These are phyloP conservation scores for Phyllosticta citriasiana DNA, from an alignment of 2,329 filamentous ascomycete genomes.

Conservation along the genomic window DNA sequence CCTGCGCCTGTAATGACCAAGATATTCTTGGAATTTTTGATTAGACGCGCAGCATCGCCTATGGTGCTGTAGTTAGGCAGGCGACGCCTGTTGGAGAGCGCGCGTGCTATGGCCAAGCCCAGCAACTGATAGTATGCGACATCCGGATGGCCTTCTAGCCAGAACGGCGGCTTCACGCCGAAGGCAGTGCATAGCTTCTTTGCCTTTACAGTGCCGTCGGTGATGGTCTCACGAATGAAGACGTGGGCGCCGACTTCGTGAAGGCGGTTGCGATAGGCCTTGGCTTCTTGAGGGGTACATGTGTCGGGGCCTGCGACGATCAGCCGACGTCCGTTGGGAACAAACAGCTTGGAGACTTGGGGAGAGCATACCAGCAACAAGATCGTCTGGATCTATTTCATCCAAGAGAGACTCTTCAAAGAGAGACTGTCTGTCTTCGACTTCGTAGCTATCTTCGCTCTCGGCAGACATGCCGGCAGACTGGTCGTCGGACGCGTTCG, in stretches of 20 bases:
- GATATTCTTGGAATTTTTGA: conserved; percentile 69
- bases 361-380: conserved; percentile 5
- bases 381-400: conserved; percentile 11
- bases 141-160: conserved; percentile 64
- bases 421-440: conserved; percentile 19
- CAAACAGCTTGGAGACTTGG: not conserved
- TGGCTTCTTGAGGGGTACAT: conserved; percentile 45
- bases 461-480: conserved; percentile 11
- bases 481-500: conserved; percentile 4
- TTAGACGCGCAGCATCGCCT: conserved; percentile 72
- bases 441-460: conserved; percentile 19
- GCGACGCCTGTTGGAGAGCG: conserved; percentile 73
- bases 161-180: conserved; percentile 61
- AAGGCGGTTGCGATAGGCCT: conserved; percentile 58
- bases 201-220: conserved; percentile 58
- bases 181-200: conserved; percentile 84
- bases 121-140: conserved; percentile 66
- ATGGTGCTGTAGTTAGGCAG: conserved; percentile 71
- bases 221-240: conserved; percentile 65
- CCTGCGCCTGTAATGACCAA: conserved; percentile 91
- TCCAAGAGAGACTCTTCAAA: conserved; percentile 14
- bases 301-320: conserved; percentile 17
- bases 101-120: conserved; percentile 66
- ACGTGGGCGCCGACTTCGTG: conserved; percentile 66
- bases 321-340: not conserved